Base-by-base conservation (phyloP, 2,329 filamentous ascomycete species). In the Thelonectria rubi region DNA sequence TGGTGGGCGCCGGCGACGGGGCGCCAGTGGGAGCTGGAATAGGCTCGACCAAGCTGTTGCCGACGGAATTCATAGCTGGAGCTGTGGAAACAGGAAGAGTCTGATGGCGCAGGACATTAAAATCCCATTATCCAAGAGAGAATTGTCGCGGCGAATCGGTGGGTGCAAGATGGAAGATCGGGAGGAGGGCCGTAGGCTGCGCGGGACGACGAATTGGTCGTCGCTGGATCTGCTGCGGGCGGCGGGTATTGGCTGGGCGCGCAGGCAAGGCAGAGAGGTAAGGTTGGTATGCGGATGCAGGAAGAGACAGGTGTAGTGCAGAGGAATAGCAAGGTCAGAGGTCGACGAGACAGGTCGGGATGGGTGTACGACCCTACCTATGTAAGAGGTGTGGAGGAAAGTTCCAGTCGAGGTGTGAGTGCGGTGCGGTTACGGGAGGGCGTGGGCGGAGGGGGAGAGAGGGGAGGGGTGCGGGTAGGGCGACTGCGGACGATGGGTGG, bases 41-140 rank as follows among this genome's bases (percentile, higher is more conserved):
- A 63, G 69, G 64, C 62, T 78, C 76, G 58, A 72, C 69, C 65
- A 80, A 70, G 67, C 72, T 78, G 46, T 77, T 77, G 55, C 75
- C 72, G 68, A 65, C 63, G 54, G 77, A 74, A 70, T 79, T 78
- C 78, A 80, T 80, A 65, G 63, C 71, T 70, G 60, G 30, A 58
- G 55, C 57, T 54, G 49, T 30, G 61, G 58, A 55, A 43, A 65
- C 34, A 32, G 54, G 45, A 60, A 62, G 49, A 50, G 37, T 47
- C 12, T n/a, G 46, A 40, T 60, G 58, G 60, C 47, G 58, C 49
- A 40, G 51, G 40, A 57, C 58, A 56, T 72, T 66, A 72, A 69
- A 70, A 58, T 56, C 63, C 65, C 69, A 72, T 72, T 66, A 65
- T 72, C 69, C 69, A 47, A 48, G n/a, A 32, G 53, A 50, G 53